Evolutionary conservation across 1,139 yeast genomes (phyloP), one percentile per base, ranked within the genome.

Genomic region (Hansenula lynferdii): DNA sequence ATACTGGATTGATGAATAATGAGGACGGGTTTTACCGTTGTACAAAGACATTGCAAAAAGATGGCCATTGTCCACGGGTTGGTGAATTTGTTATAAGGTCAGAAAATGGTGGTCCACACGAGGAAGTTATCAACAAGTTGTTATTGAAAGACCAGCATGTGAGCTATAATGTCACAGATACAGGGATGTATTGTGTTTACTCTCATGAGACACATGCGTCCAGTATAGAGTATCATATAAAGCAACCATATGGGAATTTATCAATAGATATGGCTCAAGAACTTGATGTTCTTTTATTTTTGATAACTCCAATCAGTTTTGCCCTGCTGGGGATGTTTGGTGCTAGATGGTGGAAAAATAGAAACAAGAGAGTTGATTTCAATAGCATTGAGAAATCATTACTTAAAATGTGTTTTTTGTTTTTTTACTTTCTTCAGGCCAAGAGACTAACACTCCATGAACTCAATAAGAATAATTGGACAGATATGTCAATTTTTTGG

Each of bases 1-100:
- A 23, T 4, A 31, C 28, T 3, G 25, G 12, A 2, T 11, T 31
- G 12, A 14, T 23, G 27, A 31, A 31, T 10, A 31, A 11, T 16
- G 34, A 31, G n/a, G 34, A 31, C 17, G 34, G 34, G 16, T 31
- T 31, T 17, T 31, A 31, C n/a, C 28, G 22, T 6, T 31, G 34
- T 17, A 23, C 34, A 10, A 5, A 16, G 8, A 22, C 22, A 17
- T 17, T 31, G 11, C 17, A 12, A 15, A 5, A 23, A 14, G 28
- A 31, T 31, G 34, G 34, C 9, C 34, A 31, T 23, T 31, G 34
- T 23, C 19, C 34, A 4, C 18, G 17, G n/a, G n/a, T 31, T 22
- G 34, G 34, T 16, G 34, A 31, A 23, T 31, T 31, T 17, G 34
- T 31, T 23, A 31, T 31, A 17, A 21, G 34, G 5, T 23, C 26